phyloP scores from a whole-genome alignment of 495 filamentous ascomycete species.

The Haplographium delicatum region DNA sequence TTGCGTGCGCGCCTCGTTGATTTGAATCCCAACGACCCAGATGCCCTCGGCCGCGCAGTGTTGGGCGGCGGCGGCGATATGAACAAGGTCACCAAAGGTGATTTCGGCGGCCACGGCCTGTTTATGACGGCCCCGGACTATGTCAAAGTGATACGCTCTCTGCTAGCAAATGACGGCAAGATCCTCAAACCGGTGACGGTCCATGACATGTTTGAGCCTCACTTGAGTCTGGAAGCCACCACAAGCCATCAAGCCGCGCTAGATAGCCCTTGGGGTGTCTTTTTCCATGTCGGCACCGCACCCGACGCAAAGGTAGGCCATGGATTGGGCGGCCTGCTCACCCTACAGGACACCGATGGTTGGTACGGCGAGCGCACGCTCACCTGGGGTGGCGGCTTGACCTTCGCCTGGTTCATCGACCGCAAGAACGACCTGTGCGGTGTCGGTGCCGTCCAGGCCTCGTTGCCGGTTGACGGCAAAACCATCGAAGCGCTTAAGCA shows the following conservation, averaged over 20 bases:
- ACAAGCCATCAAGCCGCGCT: conserved; percentile 1
- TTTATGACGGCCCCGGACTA: conserved; percentile 23
- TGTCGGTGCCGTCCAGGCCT: conserved; percentile 34
- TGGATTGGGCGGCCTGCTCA: conserved; percentile 30
- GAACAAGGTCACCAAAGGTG: conserved; percentile 25
- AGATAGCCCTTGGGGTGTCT: conserved; percentile 17
- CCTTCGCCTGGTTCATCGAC: conserved; percentile 41
- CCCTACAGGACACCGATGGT: conserved; percentile 28
- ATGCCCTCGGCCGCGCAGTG: conserved; percentile 13
- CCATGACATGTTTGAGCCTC: conserved; percentile 40
- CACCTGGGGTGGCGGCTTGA: conserved; percentile 35
- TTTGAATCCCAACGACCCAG: conserved; percentile 24
- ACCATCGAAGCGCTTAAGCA: conserved; percentile 34
- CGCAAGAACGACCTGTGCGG: conserved; percentile 41
- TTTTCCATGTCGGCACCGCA: conserved; percentile 23
- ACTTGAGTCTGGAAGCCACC: conserved; percentile 23
- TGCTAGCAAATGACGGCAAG: conserved; percentile 39
- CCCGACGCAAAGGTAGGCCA: conserved; percentile 23
- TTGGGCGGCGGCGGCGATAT: conserved; percentile 28
- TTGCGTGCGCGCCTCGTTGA: conserved; percentile 31
- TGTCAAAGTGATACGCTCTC: conserved; percentile 24
- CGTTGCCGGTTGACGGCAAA: conserved; percentile 31
- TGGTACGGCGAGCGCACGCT: conserved; percentile 28
- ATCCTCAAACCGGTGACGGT: conserved; percentile 37
- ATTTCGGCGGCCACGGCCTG: conserved; percentile 36